Base-by-base conservation (phyloP, 768 basidiomycete species). In the Mycena filopes region DNA sequence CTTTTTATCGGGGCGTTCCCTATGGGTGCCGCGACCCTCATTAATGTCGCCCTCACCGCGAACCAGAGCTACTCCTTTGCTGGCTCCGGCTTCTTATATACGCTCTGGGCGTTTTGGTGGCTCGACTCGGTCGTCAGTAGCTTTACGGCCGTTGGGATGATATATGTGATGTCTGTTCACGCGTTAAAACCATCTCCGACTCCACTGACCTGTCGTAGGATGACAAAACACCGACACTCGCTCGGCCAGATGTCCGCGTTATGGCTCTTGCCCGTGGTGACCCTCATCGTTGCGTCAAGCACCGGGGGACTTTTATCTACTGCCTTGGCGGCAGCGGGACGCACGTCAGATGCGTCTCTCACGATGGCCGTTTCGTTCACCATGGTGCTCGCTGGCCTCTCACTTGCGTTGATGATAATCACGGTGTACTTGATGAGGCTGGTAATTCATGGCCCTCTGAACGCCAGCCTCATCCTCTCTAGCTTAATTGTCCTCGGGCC, bases 31-130 rank as follows among this genome's bases (percentile, higher is more conserved):
- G 77, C 82, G 4, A 89, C 89, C 0, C 71, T 89, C 16, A 80
- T 89, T 54, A 82, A 78, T 51, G 73, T 82, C 41, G 78, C 81
- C 1, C 78, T 83, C 20, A 73, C 74, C 9, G 71, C 83, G 18
- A 71, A 83, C 60, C 70, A 75, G n/a, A 70, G 73, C 38, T 84
- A 80, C 68, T 71, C 74, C 23, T 83, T 88, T 43, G 86, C 86
- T 3, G 86, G 87, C 4, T 76, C 72, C 16, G 48, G 61, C 0
- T 86, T 89, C 72, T 71, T 89, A 1, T 87, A 84, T 46, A 64
- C 77, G 10, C 69, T 88, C 45, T 89, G 89, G 85, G 84, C 71
- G 0, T 66, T 87, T 21, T 92, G 90, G 89, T 91, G 89, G 90
- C 42, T 86, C 40, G 87, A 89, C 62, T 78, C 84, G 0, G 75